A percentile compares a stretch with the other conserved stretches of the same genome.
Evolutionary conservation across 2,329 filamentous ascomycete genomes (phyloP).

Genomic region (Colletotrichum cuscutae): DNA sequence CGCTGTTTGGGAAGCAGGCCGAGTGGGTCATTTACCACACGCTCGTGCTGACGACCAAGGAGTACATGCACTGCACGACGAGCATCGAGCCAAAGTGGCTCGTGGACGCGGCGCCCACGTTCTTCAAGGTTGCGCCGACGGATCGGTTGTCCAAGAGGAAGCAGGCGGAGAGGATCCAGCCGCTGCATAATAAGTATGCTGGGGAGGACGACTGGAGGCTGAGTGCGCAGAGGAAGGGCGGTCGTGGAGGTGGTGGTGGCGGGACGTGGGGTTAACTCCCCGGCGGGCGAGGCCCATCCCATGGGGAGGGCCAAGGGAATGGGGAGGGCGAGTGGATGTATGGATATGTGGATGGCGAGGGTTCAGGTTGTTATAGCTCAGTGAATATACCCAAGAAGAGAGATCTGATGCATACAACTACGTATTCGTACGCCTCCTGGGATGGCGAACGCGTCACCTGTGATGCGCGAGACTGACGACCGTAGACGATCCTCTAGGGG

Average conservation of each 20-base stretch:
- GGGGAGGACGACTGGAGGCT: constrained; percentile 96
- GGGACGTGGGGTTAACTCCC: constrained; percentile 85
- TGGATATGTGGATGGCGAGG: neutral
- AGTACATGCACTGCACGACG: constrained; percentile 97
- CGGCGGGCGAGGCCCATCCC: too few species aligned
- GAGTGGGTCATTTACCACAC: constrained; percentile 97
- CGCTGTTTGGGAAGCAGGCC: constrained; percentile 93
- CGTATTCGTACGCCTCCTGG: neutral
- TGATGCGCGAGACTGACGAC: neutral
- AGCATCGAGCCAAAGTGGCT: constrained; percentile 94
- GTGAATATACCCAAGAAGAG: constrained; percentile 13
- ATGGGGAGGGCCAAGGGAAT: neutral
- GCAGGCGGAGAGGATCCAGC: constrained; percentile 94
- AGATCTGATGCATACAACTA: neutral
- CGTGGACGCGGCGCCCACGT: constrained; percentile 96
- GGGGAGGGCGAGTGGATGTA: too few species aligned
- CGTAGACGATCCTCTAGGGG: too few species aligned
- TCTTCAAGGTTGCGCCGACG: constrained; percentile 95
- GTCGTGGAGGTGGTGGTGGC: constrained; percentile 83
- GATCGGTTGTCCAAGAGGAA: constrained; percentile 90
- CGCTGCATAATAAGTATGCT: constrained; percentile 91
- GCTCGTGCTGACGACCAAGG: constrained; percentile 91
- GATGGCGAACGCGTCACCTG: neutral
- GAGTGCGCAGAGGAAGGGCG: constrained; percentile 85
- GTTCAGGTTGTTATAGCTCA: neutral